Evolutionary conservation across 2,329 filamentous ascomycete species (phyloP), one percentile per base, ranked within the genome.

Genomic region (Nemania bipapillata): DNA sequence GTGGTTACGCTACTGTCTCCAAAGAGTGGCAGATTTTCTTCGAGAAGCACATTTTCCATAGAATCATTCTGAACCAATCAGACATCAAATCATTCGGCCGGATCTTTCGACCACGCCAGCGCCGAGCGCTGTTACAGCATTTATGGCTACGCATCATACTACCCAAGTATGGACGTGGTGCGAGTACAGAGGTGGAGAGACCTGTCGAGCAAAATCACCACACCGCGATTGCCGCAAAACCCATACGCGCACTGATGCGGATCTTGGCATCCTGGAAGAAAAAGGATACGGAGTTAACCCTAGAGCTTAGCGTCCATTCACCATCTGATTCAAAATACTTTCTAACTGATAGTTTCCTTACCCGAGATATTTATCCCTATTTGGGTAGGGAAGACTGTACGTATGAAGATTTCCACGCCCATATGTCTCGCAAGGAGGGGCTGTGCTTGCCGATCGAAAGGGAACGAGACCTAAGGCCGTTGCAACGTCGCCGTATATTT

Each of bases 21-120:
- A 56, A 35, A 35, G 32, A 56, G 24, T 56, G 53, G 53, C 32
- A 56, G n/a, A 24, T 22, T 12, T 56, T 56, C 53, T 57, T 45
- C 20, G 54, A 57, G 35, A 57, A 42, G 30, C 8, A 12, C 37
- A 40, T 42, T n/a, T 57, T 45, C 28, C 54, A 57, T 9, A 57
- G 54, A 37, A 0, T 57, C 40, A 20, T 57, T 28, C 35, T 45
- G 22, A 20, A 8, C 28, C 54, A 57, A 30, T 57, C 54, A 52
- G n/a, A 26, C 6, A 40, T 40, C 37, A 17, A 40, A 17, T 15
- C 11, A 12, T 15, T 40, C 12, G 37, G 37, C 37, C 37, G 17
- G 15, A 11, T 40, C 37, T 40, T 40, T 15, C 12, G 17, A 40
- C 9, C 35, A 12, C 12, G 37, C 37, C 37, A 40, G 37, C 37